phyloP scores from a whole-genome alignment of 2,329 filamentous ascomycete genomes.

The Talaromyces sp. region DNA sequence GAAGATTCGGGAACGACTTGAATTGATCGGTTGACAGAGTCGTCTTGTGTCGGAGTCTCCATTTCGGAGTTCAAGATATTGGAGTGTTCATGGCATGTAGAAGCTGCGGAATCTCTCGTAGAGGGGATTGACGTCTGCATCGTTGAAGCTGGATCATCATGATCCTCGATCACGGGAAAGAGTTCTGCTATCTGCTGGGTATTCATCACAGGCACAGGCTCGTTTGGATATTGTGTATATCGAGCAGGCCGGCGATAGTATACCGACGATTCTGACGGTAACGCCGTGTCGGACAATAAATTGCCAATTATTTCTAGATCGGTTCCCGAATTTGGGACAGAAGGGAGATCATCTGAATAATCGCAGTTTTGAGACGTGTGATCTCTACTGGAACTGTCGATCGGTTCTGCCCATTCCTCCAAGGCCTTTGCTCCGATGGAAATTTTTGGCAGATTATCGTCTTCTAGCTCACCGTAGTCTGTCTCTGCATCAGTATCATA shows the following conservation, averaged over 20 bases:
- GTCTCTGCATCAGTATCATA: conserved; percentile 44
- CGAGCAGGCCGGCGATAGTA: conserved; percentile 36
- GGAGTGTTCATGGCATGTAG: conserved; percentile 12
- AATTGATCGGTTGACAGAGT: conserved; percentile 22
- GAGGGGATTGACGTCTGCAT: conserved; percentile 18
- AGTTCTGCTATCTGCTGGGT: conserved; percentile 39
- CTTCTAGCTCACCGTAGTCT: conserved; percentile 32
- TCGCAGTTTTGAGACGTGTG: conserved; percentile 17
- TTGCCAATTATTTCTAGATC: conserved; percentile 26
- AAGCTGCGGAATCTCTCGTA: conserved; percentile 17
- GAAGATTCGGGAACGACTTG: conserved; percentile 42
- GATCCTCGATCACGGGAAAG: conserved; percentile 28
- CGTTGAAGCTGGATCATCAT: conserved; percentile 9
- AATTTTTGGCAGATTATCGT: conserved; percentile 21
- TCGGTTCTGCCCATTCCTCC: conserved; percentile 15
- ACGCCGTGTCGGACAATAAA: conserved; percentile 26
- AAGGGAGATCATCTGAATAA: conserved; percentile 34
- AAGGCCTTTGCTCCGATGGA: not conserved
- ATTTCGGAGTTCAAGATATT: conserved; percentile 17
- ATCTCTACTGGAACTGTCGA: not conserved
- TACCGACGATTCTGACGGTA: conserved; percentile 36
- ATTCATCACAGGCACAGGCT: conserved; percentile 34
- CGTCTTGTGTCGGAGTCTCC: conserved; percentile 16
- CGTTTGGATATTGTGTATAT: conserved; percentile 37
- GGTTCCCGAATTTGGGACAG: conserved; percentile 22